Evolutionary conservation across 2,329 filamentous ascomycete genomes (phyloP).

Genomic region (Mollisia scopiformis): DNA sequence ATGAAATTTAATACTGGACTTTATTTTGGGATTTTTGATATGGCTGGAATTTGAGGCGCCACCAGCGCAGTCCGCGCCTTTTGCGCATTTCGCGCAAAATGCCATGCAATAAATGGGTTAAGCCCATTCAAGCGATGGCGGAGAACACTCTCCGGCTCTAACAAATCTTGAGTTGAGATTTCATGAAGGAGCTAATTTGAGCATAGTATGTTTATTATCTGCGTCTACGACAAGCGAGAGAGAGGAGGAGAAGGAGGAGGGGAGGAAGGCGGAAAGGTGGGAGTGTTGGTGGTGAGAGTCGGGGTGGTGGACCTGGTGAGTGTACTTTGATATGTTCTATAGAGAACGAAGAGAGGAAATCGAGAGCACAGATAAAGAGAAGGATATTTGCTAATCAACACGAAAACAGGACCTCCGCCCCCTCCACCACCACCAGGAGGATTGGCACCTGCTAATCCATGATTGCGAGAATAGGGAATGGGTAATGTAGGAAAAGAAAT

Average conservation of each 20-base stretch:
- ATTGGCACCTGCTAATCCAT: not conserved
- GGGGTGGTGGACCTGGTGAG: not conserved
- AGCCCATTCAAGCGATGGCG: too few relatives aligned
- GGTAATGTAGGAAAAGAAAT: not conserved
- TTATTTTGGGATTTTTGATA: too few relatives aligned
- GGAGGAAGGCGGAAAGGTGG: conserved; percentile 4
- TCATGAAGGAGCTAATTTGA: too few relatives aligned
- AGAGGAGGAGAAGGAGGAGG: not conserved
- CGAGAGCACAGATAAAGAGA: not conserved
- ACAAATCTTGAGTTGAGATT: too few relatives aligned
- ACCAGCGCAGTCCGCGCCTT: too few relatives aligned
- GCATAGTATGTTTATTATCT: conserved; percentile 27
- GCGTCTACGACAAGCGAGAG: conserved; percentile 1
- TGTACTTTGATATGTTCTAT: not conserved
- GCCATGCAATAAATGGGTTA: too few relatives aligned
- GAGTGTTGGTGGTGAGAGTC: not conserved
- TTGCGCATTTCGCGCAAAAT: too few relatives aligned
- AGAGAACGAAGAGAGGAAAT: not conserved
- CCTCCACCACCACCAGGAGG: not conserved
- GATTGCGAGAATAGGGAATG: not conserved
- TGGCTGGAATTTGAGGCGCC: too few relatives aligned
- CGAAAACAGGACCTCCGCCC: not conserved
- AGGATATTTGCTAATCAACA: not conserved
- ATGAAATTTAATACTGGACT: too few relatives aligned
- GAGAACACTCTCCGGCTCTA: too few relatives aligned